These are phyloP conservation scores for Vaccinium vitisidaea DNA, from an alignment of 148 eudicot species.

Conservation along the genomic window DNA sequence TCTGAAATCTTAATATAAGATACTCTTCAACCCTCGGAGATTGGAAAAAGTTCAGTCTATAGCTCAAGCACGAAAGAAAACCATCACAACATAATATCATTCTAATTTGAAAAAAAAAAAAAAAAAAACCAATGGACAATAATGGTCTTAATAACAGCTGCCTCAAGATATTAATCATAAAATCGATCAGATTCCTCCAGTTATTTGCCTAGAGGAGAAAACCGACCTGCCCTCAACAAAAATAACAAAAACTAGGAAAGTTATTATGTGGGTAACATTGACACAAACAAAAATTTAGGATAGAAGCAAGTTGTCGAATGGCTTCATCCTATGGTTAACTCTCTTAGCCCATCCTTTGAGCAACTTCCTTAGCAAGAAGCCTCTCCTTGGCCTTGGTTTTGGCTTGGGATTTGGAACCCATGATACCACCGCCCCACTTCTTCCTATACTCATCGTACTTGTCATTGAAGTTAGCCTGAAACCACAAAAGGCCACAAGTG, in stretches of 20 bases:
- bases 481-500: background rate
- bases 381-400: slow-evolving; percentile 87
- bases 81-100: background rate
- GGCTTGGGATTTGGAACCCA: slow-evolving; percentile 96
- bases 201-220: background rate
- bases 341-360: slow-evolving; percentile 65
- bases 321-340: background rate
- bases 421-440: slow-evolving; percentile 96
- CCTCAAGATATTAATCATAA: background rate
- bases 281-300: background rate
- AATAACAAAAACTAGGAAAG: background rate
- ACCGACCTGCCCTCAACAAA: background rate
- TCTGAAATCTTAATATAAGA: background rate
- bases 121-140: background rate
- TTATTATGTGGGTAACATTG: background rate
- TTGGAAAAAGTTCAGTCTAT: too few relatives aligned
- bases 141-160: background rate
- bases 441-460: slow-evolving; percentile 85
- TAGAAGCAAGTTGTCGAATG: background rate
- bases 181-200: background rate
- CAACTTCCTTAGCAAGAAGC: slow-evolving; percentile 82
- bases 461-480: slow-evolving; percentile 91
- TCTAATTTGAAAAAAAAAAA: background rate
- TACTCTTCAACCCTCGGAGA: background rate
- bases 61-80: background rate